Conservation (phyloP, 2,329 filamentous ascomycete species). For the Diaporthe eres region DNA sequence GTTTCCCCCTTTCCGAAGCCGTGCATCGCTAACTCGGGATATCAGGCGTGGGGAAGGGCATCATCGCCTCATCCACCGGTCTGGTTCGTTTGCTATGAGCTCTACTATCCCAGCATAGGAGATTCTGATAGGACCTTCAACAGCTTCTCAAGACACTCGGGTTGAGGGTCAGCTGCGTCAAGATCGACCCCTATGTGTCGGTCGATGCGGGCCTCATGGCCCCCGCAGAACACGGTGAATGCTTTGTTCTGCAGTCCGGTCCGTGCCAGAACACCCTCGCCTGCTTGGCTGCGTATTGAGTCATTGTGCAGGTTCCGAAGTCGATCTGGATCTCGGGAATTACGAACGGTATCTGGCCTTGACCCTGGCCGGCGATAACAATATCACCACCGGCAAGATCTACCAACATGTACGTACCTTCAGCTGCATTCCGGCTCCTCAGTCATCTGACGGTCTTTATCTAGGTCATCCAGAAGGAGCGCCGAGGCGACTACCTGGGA, state of each 20-base stretch:
- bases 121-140: slow-evolving; percentile 35
- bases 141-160: slow-evolving; percentile 84
- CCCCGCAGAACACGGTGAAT: slow-evolving; percentile 79
- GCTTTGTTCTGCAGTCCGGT: slow-evolving; percentile 79
- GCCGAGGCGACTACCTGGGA: slow-evolving; percentile 83
- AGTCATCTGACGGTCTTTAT: slow-evolving; percentile 28
- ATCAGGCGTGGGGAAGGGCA: slow-evolving; percentile 43
- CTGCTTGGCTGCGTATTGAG: slow-evolving; percentile 6
- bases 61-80: slow-evolving; percentile 41
- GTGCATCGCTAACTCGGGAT: slow-evolving; percentile 28
- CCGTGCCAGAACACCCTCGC: not conserved
- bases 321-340: slow-evolving; percentile 70
- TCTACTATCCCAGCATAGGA: not conserved
- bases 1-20: not conserved
- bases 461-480: slow-evolving; percentile 67
- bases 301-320: slow-evolving; percentile 48
- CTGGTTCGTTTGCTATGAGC: slow-evolving; percentile 35
- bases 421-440: slow-evolving; percentile 2
- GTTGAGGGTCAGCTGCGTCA: slow-evolving; percentile 75
- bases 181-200: slow-evolving; percentile 67
- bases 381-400: slow-evolving; percentile 98
- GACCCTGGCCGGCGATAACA: slow-evolving; percentile 87
- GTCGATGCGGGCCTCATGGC: slow-evolving; percentile 54
- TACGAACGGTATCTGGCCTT: slow-evolving; percentile 82
- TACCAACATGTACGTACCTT: slow-evolving; percentile 88